Evolutionary conservation across 163 green algal genomes (phyloP), one percentile per base, ranked within the genome.

Genomic region (Smithsoniella earleae): DNA sequence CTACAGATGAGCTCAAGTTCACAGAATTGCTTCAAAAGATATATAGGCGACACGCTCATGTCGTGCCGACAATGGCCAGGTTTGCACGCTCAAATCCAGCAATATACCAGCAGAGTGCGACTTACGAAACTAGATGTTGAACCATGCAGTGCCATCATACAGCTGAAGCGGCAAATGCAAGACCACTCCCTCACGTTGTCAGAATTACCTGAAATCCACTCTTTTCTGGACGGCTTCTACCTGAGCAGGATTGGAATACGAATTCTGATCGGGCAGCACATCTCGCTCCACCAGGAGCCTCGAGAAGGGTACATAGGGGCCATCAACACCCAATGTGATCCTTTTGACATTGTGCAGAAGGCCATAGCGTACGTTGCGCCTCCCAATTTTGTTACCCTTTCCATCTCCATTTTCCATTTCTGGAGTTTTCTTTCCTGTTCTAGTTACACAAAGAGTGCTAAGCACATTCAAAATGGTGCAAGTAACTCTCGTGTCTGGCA

Each of bases 201-300:
- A n/a, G 86, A 96, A 75, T 81, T 96, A 25, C 89, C 90, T 2
- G 92, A 98, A 73, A 93, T 96, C 66, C 90, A 98, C 79, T 84
- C 89, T 77, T 96, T 97, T 73, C 74, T 96, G 43, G 94, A 98
- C 80, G 86, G 89, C 75, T 99, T 98, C 77, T 99, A 98, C 85
- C 87, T 99, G 52, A 92, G 80, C n/a, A 87, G 94, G 62, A 98
- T 99, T 44, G 94, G 94, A 75, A 97, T 99, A 62, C 92, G 94
- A 66, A 97, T 98, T 81, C 86, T 99, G 3, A 97, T 97, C 65
- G 90, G 90, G 1, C 92, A 97, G 81, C 92, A 98, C 79, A 91
- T 97, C 37, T 87, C 90, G 6, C 82, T 98, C 75, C 92, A 98
- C 75, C 86, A 97, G 62, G 84, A 86, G 8, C 79, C 87, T 30